Percentiles rank a stretch among this genome's conserved stretches.
Conservation (phyloP, 2,329 filamentous ascomycete genomes). For the Cytospora piceae region DNA sequence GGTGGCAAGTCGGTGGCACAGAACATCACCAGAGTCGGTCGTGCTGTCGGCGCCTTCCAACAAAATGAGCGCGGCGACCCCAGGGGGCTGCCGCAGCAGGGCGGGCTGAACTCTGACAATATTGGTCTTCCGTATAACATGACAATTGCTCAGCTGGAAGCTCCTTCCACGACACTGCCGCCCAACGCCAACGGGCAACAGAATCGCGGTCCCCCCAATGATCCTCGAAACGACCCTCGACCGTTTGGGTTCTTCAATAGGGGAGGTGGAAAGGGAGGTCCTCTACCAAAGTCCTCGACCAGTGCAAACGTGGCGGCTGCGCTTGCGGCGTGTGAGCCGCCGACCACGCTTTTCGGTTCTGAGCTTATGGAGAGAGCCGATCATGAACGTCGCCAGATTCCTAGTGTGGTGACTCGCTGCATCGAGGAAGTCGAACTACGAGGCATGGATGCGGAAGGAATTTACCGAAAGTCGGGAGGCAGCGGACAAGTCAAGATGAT, state of each 20-base stretch:
- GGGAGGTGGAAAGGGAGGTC: slow-evolving; percentile 50
- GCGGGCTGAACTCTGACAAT: slow-evolving; percentile 61
- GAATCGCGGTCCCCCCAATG: slow-evolving; percentile 37
- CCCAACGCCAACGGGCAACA: slow-evolving; percentile 30
- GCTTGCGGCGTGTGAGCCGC: slow-evolving; percentile 50
- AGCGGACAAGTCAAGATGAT: slow-evolving; percentile 88
- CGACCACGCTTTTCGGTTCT: slow-evolving; percentile 78
- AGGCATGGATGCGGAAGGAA: slow-evolving; percentile 96
- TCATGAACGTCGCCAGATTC: slow-evolving; percentile 86
- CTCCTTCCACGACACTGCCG: slow-evolving; percentile 41
- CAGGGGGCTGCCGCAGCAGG: slow-evolving; percentile 44
- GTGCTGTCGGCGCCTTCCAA: slow-evolving; percentile 78
- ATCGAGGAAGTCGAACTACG: slow-evolving; percentile 95
- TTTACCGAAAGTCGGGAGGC: slow-evolving; percentile 96
- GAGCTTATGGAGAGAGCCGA: slow-evolving; percentile 86
- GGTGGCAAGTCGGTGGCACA: slow-evolving; percentile 92
- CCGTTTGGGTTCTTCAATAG: slow-evolving; percentile 70
- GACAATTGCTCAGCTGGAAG: slow-evolving; percentile 60
- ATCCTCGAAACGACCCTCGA: slow-evolving; percentile 56
- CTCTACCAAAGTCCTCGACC: slow-evolving; percentile 58
- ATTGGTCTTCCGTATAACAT: slow-evolving; percentile 74
- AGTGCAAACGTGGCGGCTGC: slow-evolving; percentile 45
- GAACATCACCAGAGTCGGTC: slow-evolving; percentile 91
- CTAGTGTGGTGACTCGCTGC: slow-evolving; percentile 87
- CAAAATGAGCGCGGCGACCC: slow-evolving; percentile 28